These are phyloP conservation scores for Ceratopteris richardii DNA, from an alignment of 75 land plant genomes.

Conservation along the genomic window DNA sequence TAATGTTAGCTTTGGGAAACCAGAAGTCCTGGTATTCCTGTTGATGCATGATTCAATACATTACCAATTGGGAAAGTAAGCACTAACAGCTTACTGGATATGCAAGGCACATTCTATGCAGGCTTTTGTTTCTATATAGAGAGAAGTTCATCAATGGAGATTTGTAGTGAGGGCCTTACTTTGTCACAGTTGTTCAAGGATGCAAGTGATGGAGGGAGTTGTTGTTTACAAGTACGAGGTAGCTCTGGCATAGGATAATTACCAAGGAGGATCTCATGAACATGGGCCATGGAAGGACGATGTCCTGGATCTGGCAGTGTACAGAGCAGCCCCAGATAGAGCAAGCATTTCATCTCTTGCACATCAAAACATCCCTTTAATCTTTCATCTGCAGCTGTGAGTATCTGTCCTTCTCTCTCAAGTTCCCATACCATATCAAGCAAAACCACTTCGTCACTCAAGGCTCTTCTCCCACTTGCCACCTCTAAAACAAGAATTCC, in stretches of 20 bases:
- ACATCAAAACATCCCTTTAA: conserved; percentile 9
- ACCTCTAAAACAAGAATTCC: conserved; percentile 22
- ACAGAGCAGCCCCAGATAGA: conserved; percentile 14
- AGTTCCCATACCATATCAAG: conserved; percentile 20
- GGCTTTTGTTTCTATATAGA: neutral
- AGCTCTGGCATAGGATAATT: neutral
- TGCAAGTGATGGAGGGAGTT: neutral
- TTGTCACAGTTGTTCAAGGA: neutral
- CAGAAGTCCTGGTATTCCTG: no score
- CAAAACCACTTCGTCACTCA: conserved; percentile 1
- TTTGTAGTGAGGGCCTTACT: neutral
- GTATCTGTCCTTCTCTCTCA: neutral
- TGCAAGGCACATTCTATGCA: no score
- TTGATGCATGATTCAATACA: no score
- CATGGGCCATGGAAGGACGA: conserved; percentile 7
- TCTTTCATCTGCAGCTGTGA: neutral
- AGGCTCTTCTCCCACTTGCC: conserved; percentile 21
- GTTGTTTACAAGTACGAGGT: neutral
- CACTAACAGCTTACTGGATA: no score
- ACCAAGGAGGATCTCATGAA: conserved; percentile 4
- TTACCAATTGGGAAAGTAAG: no score
- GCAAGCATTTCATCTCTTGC: conserved; percentile 10
- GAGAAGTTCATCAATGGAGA: neutral
- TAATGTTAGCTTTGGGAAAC: no score
- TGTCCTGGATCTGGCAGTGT: conserved; percentile 1